phyloP scores from a whole-genome alignment of 495 filamentous ascomycete species.

The Filosporella fistucella region DNA sequence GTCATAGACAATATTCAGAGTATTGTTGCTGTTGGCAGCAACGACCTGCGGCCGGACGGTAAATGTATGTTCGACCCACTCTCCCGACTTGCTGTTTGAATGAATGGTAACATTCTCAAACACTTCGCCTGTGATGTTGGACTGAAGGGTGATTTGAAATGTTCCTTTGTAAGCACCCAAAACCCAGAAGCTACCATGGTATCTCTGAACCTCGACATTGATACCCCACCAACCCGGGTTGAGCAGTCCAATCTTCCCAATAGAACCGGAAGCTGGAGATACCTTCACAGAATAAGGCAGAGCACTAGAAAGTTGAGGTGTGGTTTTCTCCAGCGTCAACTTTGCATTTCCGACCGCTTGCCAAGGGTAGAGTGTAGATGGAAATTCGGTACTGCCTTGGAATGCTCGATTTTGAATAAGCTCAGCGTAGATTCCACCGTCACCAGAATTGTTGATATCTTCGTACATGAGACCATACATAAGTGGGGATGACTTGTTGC shows the following conservation, averaged over 20 bases:
- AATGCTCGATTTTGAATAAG: slow-evolving; percentile 57
- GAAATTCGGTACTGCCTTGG: slow-evolving; percentile 46
- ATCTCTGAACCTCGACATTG: slow-evolving; percentile 37
- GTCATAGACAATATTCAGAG: slow-evolving; percentile 44
- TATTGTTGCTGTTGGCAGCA: slow-evolving; percentile 38
- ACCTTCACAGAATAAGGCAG: slow-evolving; percentile 49
- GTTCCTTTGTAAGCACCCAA: slow-evolving; percentile 30
- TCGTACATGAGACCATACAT: slow-evolving; percentile 61
- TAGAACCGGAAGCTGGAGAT: slow-evolving; percentile 25
- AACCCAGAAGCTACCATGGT: slow-evolving; percentile 43
- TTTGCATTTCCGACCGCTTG: slow-evolving; percentile 33
- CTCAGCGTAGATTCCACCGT: slow-evolving; percentile 58
- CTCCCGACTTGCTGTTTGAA: slow-evolving; percentile 23
- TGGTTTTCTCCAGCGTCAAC: slow-evolving; percentile 34
- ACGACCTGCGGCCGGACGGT: slow-evolving; percentile 34
- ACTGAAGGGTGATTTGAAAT: slow-evolving; percentile 29
- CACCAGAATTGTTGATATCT: slow-evolving; percentile 31
- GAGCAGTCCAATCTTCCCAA: slow-evolving; percentile 37
- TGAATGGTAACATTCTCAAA: slow-evolving; percentile 34
- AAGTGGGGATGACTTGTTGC: slow-evolving; percentile 48
- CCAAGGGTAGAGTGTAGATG: slow-evolving; percentile 22
- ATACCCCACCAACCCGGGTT: slow-evolving; percentile 47
- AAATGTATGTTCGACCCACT: slow-evolving; percentile 34
- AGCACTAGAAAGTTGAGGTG: slow-evolving; percentile 35
- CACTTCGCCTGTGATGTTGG: slow-evolving; percentile 27